phyloP scores from a whole-genome alignment of 116 monocot genomes.

The Zostera marina region DNA sequence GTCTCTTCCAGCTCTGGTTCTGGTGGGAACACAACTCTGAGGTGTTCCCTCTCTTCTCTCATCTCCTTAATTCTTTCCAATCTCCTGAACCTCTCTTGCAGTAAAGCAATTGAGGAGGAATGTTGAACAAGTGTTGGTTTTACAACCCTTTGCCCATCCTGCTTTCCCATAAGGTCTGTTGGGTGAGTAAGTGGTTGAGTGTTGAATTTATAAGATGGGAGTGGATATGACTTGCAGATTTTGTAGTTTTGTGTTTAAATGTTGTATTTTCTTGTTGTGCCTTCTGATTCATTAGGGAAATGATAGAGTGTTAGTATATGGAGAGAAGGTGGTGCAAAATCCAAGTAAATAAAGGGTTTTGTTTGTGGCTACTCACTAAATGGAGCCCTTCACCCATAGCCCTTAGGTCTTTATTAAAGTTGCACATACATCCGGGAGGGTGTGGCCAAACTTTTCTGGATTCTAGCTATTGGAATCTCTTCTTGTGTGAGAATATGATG shows the following conservation, averaged over 20 bases:
- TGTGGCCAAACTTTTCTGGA: constrained; percentile 9
- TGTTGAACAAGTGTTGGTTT: constrained; percentile 7
- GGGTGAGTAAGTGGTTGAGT: not conserved
- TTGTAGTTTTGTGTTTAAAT: constrained; percentile 3
- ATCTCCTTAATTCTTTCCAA: constrained; percentile 63
- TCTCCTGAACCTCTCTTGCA: constrained; percentile 75
- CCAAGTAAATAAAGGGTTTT: constrained; percentile 15
- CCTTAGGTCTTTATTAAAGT: constrained; percentile 6
- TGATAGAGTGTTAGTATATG: constrained; percentile 5
- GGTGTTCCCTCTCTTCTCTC: constrained; percentile 49
- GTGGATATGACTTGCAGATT: not conserved
- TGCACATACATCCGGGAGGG: not conserved
- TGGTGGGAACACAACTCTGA: constrained; percentile 5
- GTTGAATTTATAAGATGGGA: not conserved
- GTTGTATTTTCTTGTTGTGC: not conserved
- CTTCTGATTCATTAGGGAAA: not conserved
- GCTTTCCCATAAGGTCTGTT: constrained; percentile 5
- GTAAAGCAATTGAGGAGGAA: constrained; percentile 35
- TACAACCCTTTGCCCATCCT: constrained; percentile 2
- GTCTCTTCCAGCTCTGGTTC: not conserved
- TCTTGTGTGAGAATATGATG: constrained; percentile 13
- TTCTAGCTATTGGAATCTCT: constrained; percentile 19
- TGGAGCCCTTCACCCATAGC: too few species aligned
- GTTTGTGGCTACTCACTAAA: too few species aligned
- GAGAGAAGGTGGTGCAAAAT: constrained; percentile 20